Percentiles rank a stretch among this genome's conserved stretches.
Conservation (phyloP, 306 rosid genomes). For the Crataegus laevigata region DNA sequence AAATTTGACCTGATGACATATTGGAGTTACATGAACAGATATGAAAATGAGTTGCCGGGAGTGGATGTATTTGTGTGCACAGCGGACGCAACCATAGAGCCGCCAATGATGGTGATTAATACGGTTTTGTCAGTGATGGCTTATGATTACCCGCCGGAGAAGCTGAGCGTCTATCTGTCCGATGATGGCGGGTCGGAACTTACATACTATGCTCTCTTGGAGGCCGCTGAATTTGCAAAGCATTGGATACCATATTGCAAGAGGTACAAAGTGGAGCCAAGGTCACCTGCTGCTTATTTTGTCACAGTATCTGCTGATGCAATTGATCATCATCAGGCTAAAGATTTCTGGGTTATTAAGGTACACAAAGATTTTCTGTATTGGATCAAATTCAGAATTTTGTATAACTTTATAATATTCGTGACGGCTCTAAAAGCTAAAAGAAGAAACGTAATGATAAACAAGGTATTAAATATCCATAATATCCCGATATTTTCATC, state of each 20-base stretch:
- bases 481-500: no score
- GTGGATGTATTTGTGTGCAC: no score
- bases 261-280: constrained; percentile 50
- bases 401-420: no score
- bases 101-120: constrained; percentile 66
- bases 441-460: no score
- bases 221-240: constrained; percentile 64
- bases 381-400: no score
- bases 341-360: constrained; percentile 27
- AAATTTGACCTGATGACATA: no score
- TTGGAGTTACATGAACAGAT: no score
- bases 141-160: constrained; percentile 64
- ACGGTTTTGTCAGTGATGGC: constrained; percentile 76
- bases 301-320: constrained; percentile 3
- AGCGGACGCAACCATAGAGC: constrained; percentile 68
- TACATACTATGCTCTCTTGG: constrained; percentile 55
- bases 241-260: constrained; percentile 80
- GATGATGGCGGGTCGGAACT: constrained; percentile 69
- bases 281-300: constrained; percentile 72
- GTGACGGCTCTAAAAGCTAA: no score
- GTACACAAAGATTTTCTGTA: constrained; percentile 12
- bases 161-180: constrained; percentile 66
- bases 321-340: background rate
- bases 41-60: no score
- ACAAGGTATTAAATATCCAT: no score